phyloP scores from a whole-genome alignment of 306 rosid genomes.

The Acacia acuminata region DNA sequence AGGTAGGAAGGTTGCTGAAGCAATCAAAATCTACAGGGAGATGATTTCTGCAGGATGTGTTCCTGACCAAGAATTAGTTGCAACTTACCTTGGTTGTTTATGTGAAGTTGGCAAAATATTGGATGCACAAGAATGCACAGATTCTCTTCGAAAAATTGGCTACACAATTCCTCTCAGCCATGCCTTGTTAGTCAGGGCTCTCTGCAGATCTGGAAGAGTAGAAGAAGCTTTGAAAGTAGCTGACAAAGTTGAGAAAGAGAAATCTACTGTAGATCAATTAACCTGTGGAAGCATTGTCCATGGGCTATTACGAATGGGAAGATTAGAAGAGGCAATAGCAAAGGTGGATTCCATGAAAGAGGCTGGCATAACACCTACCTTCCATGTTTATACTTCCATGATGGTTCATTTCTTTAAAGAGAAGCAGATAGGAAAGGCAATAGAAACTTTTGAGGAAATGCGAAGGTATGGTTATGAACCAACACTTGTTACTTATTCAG shows the following conservation, averaged over 20 bases:
- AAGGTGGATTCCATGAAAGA: constrained; percentile 70
- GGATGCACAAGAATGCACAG: constrained; percentile 68
- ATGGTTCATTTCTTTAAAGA: constrained; percentile 68
- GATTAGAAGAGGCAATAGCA: constrained; percentile 64
- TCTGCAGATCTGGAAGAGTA: constrained; percentile 69
- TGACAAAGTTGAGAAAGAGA: constrained; percentile 47
- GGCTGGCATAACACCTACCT: constrained; percentile 54
- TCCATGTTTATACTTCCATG: constrained; percentile 83
- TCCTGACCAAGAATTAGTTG: constrained; percentile 82
- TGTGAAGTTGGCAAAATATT: constrained; percentile 63
- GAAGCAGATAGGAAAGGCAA: constrained; percentile 62
- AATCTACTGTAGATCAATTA: constrained; percentile 46
- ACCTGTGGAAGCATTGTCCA: constrained; percentile 86
- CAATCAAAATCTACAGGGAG: constrained; percentile 53
- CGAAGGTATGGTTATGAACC: constrained; percentile 67
- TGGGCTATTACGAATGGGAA: constrained; percentile 64
- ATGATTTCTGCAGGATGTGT: constrained; percentile 55
- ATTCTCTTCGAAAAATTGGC: constrained; percentile 56
- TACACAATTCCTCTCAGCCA: constrained; percentile 54
- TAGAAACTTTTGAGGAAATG: constrained; percentile 61
- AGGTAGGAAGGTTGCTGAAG: constrained; percentile 82
- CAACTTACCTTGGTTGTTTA: constrained; percentile 69
- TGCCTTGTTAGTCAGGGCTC: constrained; percentile 70
- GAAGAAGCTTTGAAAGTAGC: constrained; percentile 70
- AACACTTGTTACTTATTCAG: constrained; percentile 66